These are phyloP conservation scores for Linaria vulgaris DNA, from an alignment of 257 asterid genomes.

Conservation along the genomic window DNA sequence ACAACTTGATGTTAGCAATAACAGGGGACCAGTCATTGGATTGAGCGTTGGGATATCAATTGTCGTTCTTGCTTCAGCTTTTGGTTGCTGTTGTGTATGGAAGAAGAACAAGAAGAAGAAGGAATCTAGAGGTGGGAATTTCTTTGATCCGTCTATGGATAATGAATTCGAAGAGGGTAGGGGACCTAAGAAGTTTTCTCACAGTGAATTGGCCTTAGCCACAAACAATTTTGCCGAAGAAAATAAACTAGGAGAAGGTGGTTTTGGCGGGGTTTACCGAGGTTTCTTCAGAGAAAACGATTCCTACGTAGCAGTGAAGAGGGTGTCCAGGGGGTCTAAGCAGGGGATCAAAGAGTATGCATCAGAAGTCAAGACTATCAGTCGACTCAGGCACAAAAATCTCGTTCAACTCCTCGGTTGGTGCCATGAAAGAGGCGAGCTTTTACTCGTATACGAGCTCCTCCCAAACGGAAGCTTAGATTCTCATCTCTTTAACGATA, in stretches of 20 bases:
- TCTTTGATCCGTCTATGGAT: slow-evolving; percentile 8
- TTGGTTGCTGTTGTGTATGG: slow-evolving; percentile 8
- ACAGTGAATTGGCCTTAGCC: slow-evolving; percentile 18
- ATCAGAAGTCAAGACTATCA: slow-evolving; percentile 40
- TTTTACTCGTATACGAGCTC: slow-evolving; percentile 35
- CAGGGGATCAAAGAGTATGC: slow-evolving; percentile 37
- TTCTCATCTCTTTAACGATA: slow-evolving; percentile 24
- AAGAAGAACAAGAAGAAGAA: slow-evolving; percentile 10
- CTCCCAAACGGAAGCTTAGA: slow-evolving; percentile 39
- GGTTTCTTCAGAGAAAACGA: slow-evolving; percentile 24
- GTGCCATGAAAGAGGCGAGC: slow-evolving; percentile 33
- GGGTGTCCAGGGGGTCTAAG: slow-evolving; percentile 28
- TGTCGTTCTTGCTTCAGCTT: background rate
- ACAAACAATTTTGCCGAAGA: slow-evolving; percentile 19
- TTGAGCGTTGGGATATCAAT: slow-evolving; percentile 19
- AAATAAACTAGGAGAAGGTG: slow-evolving; percentile 39
- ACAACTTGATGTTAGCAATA: background rate
- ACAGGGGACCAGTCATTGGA: slow-evolving; percentile 20
- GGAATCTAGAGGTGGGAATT: background rate
- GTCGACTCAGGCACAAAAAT: slow-evolving; percentile 33
- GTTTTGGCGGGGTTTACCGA: slow-evolving; percentile 36
- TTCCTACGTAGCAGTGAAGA: slow-evolving; percentile 33
- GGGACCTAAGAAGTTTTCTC: slow-evolving; percentile 29
- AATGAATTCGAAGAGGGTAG: slow-evolving; percentile 32
- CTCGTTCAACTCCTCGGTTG: slow-evolving; percentile 38